Conservation (phyloP, 352 stramenopile species). For the Phytophthora podocarpi region DNA sequence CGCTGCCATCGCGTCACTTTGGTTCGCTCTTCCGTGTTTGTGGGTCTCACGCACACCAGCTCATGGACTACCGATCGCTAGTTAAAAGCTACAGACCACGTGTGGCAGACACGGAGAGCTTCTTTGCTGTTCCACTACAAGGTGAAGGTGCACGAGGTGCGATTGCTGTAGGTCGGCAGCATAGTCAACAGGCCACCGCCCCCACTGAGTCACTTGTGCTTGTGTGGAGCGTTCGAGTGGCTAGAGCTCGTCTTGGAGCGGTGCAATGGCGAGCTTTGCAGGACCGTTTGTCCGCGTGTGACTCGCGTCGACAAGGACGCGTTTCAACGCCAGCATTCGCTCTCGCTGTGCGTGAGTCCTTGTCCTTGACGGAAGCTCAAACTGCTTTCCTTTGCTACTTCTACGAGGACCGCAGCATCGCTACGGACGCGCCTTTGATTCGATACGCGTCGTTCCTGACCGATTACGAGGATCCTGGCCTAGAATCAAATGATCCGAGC, state of each 20-base stretch:
- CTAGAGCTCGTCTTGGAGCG: slow-evolving; percentile 46
- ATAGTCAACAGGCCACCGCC: slow-evolving; percentile 52
- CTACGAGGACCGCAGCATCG: slow-evolving; percentile 74
- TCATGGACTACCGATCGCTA: slow-evolving; percentile 75
- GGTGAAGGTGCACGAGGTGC: slow-evolving; percentile 30
- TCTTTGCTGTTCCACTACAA: slow-evolving; percentile 39
- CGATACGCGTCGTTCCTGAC: slow-evolving; percentile 75
- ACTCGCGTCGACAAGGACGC: slow-evolving; percentile 57
- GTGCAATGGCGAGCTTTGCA: slow-evolving; percentile 56
- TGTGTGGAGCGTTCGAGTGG: slow-evolving; percentile 71
- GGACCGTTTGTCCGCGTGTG: slow-evolving; percentile 52
- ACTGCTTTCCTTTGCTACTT: slow-evolving; percentile 77
- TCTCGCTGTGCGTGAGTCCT: slow-evolving; percentile 44
- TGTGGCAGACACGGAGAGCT: slow-evolving; percentile 62
- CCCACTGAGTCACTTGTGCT: slow-evolving; percentile 77
- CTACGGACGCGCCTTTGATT: slow-evolving; percentile 62
- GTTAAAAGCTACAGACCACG: slow-evolving; percentile 68
- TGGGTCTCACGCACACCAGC: slow-evolving; percentile 63
- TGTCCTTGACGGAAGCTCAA: slow-evolving; percentile 67
- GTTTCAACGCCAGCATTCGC: slow-evolving; percentile 54
- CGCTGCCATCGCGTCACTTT: slow-evolving; percentile 60
- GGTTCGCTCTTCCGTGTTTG: slow-evolving; percentile 64
- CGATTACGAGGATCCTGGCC: slow-evolving; percentile 71
- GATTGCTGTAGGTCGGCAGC: slow-evolving; percentile 36
- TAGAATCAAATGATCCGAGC: slow-evolving; percentile 38